Conservation (phyloP, 495 filamentous ascomycete genomes). For the Parathielavia hyrcaniae region DNA sequence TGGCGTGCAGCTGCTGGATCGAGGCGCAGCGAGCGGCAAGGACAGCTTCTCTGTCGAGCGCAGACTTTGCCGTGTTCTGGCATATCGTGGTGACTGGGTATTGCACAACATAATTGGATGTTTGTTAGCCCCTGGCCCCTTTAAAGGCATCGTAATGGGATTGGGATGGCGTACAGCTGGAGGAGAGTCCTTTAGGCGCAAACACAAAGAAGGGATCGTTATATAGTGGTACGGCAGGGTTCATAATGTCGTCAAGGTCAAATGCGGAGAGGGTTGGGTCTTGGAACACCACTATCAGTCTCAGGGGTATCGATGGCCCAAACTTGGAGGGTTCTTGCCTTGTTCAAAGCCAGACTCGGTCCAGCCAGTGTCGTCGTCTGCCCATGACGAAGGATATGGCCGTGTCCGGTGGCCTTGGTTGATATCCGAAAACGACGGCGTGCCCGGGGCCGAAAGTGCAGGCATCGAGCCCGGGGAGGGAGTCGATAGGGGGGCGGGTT, state of each 20-base stretch:
- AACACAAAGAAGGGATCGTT: not conserved
- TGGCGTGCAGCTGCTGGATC: constrained; percentile 5
- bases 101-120: no score
- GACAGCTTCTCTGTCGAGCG: not conserved
- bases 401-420: not conserved
- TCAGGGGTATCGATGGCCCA: no score
- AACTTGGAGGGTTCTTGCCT: no score
- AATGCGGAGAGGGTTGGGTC: not conserved
- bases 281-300: not conserved
- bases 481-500: no score
- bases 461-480: not conserved
- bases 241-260: not conserved
- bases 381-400: not conserved
- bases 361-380: not conserved
- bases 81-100: constrained; percentile 11
- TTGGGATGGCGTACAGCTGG: not conserved
- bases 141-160: no score
- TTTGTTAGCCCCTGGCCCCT: no score
- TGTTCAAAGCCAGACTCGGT: no score
- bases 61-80: not conserved
- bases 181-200: not conserved
- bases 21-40: constrained; percentile 4
- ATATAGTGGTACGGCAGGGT: not conserved
- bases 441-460: not conserved
- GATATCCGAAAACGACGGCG: not conserved